phyloP scores from a whole-genome alignment of 257 asterid species.

The Anisodus tanguticus region DNA sequence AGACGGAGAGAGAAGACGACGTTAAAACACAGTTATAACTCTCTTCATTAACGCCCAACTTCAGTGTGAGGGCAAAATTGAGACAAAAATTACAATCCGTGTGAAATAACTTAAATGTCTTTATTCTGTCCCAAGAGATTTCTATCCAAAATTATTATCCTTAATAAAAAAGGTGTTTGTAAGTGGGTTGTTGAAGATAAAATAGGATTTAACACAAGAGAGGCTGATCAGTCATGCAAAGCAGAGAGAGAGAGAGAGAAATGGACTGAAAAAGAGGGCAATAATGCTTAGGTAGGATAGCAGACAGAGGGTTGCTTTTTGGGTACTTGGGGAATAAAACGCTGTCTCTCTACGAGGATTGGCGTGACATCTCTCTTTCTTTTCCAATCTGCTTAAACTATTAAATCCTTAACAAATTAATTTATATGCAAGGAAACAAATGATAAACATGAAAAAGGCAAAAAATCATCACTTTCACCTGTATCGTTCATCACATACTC shows the following conservation, averaged over 20 bases:
- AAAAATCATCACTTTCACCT: slow-evolving; percentile 42
- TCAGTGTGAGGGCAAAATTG: no score
- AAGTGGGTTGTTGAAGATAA: slow-evolving; percentile 44
- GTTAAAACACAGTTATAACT: no score
- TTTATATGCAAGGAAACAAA: slow-evolving; percentile 49
- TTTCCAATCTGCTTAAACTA: slow-evolving; percentile 13
- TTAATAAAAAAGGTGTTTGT: slow-evolving; percentile 41
- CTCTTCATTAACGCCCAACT: no score
- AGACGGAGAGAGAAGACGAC: no score
- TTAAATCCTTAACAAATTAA: background rate
- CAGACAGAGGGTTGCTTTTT: slow-evolving; percentile 65
- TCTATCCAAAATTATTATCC: background rate
- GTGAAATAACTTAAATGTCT: no score
- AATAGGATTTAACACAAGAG: slow-evolving; percentile 29
- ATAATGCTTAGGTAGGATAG: slow-evolving; percentile 44
- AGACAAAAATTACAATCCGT: no score
- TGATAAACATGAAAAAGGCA: slow-evolving; percentile 64
- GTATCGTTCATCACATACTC: slow-evolving; percentile 44
- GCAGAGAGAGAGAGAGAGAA: slow-evolving; percentile 25
- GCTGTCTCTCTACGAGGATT: slow-evolving; percentile 55
- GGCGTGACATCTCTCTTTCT: slow-evolving; percentile 43
- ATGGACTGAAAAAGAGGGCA: slow-evolving; percentile 35
- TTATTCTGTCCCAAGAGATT: no score
- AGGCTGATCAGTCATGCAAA: slow-evolving; percentile 4
- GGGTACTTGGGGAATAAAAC: slow-evolving; percentile 54